Base-by-base conservation (phyloP, 768 basidiomycete genomes). In the Leccinum pellstonianum region DNA sequence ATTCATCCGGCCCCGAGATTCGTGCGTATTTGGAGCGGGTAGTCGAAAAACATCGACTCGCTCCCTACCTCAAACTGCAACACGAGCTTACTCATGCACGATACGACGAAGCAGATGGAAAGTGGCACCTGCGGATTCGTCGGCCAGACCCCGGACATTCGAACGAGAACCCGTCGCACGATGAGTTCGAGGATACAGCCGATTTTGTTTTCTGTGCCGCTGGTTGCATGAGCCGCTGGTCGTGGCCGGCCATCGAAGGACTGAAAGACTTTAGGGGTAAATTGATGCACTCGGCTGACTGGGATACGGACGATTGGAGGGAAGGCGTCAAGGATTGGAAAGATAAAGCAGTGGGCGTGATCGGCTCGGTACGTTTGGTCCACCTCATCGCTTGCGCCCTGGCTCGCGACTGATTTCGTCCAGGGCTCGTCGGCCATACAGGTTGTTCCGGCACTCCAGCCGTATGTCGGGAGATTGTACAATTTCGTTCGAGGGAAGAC, bases 1-100 rank as follows among this genome's bases (percentile, higher is more conserved):
- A 86, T 59, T 78, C 85, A 4, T 75, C 82, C 6, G 85, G 85
- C 3, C 69, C 77, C 3, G 86, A 90, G 67, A 87, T 90, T 33
- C 80, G 73, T 21, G 70, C 72, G 3, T 84, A 88, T 64, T 66
- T 87, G 21, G 74, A 83, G 57, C 70, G 72, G 25, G 77, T 86
- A 19, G 84, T 81, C 15, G 81, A 83, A 38, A 85, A 83, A 66
- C 84, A 84, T 68, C 75, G 81, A 55, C 75, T 89, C 25, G 68
- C 73, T 57, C 76, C 75, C 7, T 81, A 81, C 68, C 82, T 87
- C 66, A 80, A 80, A 49, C 77, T 87, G 1, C 75, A 76, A 15
- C 85, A 86, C 64, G 81, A 84, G 58, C 71, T 89, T 54, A 73
- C 77, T 0, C 70, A 77, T 38, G 84, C 85, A 5, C 67, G 69